Evolutionary conservation across 805 yeast species (phyloP), one percentile per base, ranked within the genome.

Genomic region (Candida sakaeoensis): DNA sequence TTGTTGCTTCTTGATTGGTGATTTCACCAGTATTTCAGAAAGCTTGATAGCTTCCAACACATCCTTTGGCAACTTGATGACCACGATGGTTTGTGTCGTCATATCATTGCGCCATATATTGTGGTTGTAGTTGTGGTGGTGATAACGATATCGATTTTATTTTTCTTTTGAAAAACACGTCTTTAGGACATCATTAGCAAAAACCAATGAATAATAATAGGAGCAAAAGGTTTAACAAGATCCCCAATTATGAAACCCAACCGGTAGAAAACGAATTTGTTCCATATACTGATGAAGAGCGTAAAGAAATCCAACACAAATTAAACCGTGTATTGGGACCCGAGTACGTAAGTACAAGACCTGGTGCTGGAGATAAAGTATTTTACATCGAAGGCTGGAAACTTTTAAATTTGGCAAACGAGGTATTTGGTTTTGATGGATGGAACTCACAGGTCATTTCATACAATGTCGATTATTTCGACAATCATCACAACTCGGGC

Each of bases 321-420:
- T 50, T 68, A 8, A 60, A 65, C 44, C 61, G 60, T 40, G 68
- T 65, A 1, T 50, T 85, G 13, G 93, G 93, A 0, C 91, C 93
- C 0, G 93, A 85, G 52, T 85, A 75, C 50, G 81, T 85, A 16
- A 80, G 89, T 19, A 78, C 77, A 29, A 67, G 95, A 34, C 80
- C 88, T 6, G 90, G 89, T 2, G 87, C 82, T 25, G 81, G 84
- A 10, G 72, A 70, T 33, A 69, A 74, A 40, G 85, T 85, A 3
- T 79, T 84, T 2, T 85, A 85, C 51, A 72, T 85, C 29, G 93
- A 85, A 58, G 95, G 95, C 1, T 85, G 91, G 89, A 82, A 78
- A 54, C 91, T 86, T 2, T 73, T 85, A 27, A 82, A 82, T 52
- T 58, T 85, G 34, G 95, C 95, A 10, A 85, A 85, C 52, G 83